These are phyloP conservation scores for Lotus japonicus DNA, from an alignment of 306 rosid genomes.

Conservation along the genomic window DNA sequence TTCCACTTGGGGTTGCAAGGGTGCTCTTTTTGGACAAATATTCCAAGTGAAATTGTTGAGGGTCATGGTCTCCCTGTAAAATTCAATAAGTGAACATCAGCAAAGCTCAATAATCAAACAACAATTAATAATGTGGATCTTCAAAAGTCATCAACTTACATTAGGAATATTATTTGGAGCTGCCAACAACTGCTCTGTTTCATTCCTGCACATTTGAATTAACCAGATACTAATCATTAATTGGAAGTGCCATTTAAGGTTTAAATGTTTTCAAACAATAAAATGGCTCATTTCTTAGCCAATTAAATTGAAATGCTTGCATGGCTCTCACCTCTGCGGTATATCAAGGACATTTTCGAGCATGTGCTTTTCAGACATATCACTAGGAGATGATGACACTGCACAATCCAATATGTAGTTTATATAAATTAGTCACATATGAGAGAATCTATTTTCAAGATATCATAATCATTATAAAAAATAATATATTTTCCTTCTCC, in stretches of 20 bases:
- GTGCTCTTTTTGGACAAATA: background rate
- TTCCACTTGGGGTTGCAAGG: background rate
- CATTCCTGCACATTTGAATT: background rate
- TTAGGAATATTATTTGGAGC: background rate
- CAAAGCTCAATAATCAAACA: background rate
- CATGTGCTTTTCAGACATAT: background rate
- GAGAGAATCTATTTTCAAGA: no score
- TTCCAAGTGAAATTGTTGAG: background rate
- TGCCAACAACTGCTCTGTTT: background rate
- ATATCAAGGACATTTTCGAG: background rate
- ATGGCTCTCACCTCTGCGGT: constrained; percentile 19
- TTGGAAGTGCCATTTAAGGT: background rate
- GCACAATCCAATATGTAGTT: background rate
- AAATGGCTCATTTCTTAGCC: no score
- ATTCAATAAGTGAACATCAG: background rate
- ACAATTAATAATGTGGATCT: background rate
- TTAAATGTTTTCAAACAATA: no score
- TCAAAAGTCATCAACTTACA: background rate
- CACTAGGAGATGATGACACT: background rate
- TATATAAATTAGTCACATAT: no score
- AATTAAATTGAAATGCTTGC: background rate
- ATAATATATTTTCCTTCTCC: no score
- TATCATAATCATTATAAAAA: no score
- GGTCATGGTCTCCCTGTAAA: background rate
- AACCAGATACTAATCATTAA: background rate